phyloP scores from a whole-genome alignment of 352 stramenopile genomes.

The Globisporangium splendens region DNA sequence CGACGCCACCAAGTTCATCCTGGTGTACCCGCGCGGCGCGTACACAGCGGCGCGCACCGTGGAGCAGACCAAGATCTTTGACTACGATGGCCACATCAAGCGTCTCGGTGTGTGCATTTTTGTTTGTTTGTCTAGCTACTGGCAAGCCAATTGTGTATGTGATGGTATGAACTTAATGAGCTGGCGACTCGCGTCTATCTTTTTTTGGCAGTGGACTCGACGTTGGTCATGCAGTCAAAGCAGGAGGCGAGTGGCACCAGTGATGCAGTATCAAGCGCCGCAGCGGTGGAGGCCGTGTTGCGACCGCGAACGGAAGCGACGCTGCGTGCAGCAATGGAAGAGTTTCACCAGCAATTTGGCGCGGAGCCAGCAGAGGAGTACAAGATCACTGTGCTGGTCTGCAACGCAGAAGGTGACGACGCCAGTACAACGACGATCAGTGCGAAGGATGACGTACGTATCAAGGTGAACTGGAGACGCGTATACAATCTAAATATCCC shows the following conservation, averaged over 20 bases:
- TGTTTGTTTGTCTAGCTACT: neutral
- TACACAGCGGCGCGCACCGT: constrained; percentile 77
- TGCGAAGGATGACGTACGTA: neutral
- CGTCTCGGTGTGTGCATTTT: constrained; percentile 48
- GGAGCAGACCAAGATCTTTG: constrained; percentile 69
- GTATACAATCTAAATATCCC: neutral
- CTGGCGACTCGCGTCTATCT: neutral
- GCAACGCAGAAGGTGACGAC: constrained; percentile 19
- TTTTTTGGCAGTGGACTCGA: constrained; percentile 57
- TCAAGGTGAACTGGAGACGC: neutral
- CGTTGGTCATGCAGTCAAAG: constrained; percentile 43
- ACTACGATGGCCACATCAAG: constrained; percentile 74
- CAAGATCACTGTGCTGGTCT: constrained; percentile 83
- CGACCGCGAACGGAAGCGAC: constrained; percentile 57
- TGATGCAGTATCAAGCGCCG: too few species aligned
- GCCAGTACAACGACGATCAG: too few species aligned
- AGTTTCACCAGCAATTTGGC: constrained; percentile 47
- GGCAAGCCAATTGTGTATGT: neutral
- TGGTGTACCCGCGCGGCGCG: constrained; percentile 58
- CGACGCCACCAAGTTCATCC: constrained; percentile 62
- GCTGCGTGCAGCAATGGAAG: constrained; percentile 60
- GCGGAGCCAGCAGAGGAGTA: constrained; percentile 57
- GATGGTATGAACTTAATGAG: neutral
- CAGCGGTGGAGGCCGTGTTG: constrained; percentile 38
- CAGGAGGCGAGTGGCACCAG: constrained; percentile 13